Conservation (phyloP, 768 basidiomycete species). For the Trametes elegans region DNA sequence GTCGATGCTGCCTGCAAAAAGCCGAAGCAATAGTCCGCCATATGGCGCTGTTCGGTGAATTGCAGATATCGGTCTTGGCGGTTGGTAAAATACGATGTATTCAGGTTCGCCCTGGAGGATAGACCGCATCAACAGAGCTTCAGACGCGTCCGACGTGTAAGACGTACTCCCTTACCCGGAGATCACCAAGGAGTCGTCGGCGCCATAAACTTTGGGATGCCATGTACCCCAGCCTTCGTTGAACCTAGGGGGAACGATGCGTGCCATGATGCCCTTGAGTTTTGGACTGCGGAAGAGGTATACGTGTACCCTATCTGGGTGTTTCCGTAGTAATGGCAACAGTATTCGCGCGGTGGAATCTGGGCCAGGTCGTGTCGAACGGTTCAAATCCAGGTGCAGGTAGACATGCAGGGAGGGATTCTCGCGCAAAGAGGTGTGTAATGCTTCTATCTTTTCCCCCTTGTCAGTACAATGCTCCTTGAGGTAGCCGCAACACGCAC, state of each 20-base stretch:
- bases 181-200: slow-evolving; percentile 89
- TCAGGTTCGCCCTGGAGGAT: slow-evolving; percentile 82
- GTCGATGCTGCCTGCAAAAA: slow-evolving; percentile 66
- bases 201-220: slow-evolving; percentile 96
- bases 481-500: slow-evolving; percentile 44
- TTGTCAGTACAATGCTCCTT: not conserved
- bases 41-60: slow-evolving; percentile 53
- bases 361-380: slow-evolving; percentile 71
- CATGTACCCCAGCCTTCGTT: slow-evolving; percentile 96
- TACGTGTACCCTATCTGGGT: slow-evolving; percentile 70
- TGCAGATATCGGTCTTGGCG: slow-evolving; percentile 93
- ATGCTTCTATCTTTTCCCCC: slow-evolving; percentile 58
- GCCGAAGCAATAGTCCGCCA: slow-evolving; percentile 83
- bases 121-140: not conserved
- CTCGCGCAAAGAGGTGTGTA: slow-evolving; percentile 55
- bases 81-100: slow-evolving; percentile 89
- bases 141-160: not conserved
- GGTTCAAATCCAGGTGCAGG: slow-evolving; percentile 78
- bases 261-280: slow-evolving; percentile 69
- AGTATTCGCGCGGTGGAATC: slow-evolving; percentile 67
- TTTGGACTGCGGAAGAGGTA: slow-evolving; percentile 88
- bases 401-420: slow-evolving; percentile 65
- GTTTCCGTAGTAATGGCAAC: slow-evolving; percentile 68
- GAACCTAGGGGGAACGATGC: slow-evolving; percentile 84
- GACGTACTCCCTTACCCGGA: slow-evolving; percentile 68